These are phyloP conservation scores for Jamesozyma lodderae DNA, from an alignment of 805 yeast genomes.

Conservation along the genomic window DNA sequence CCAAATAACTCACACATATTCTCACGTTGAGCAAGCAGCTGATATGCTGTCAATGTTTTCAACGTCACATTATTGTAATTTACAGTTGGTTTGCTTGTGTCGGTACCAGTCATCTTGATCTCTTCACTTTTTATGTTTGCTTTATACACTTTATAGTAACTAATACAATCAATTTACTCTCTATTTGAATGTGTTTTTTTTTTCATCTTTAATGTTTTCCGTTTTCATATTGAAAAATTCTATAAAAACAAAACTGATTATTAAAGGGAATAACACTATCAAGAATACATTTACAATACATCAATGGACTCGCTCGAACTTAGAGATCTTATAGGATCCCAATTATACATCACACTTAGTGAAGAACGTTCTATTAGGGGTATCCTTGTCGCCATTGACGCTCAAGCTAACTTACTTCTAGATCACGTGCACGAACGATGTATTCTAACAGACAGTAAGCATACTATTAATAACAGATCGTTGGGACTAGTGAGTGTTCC, in stretches of 20 bases:
- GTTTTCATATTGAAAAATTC: too few species aligned
- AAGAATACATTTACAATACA: too few species aligned
- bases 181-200: too few species aligned
- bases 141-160: too few species aligned
- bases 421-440: constrained; percentile 32
- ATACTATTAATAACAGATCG: constrained; percentile 26
- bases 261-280: too few species aligned
- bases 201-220: too few species aligned
- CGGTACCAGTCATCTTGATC: too few species aligned
- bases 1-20: constrained; percentile 25
- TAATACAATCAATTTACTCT: background rate
- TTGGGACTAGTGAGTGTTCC: constrained; percentile 51
- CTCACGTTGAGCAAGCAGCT: constrained; percentile 23
- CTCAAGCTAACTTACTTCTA: constrained; percentile 34
- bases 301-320: too few species aligned
- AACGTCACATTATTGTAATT: constrained; percentile 21
- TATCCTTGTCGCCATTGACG: constrained; percentile 36
- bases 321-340: constrained; percentile 25
- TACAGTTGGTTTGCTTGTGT: too few species aligned
- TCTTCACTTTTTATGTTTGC: background rate
- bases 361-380: constrained; percentile 33
- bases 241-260: too few species aligned
- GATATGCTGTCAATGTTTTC: constrained; percentile 26
- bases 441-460: constrained; percentile 12
- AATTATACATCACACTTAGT: constrained; percentile 30